These are phyloP conservation scores for Purshia tridentata DNA, from an alignment of 306 rosid genomes.

Conservation along the genomic window DNA sequence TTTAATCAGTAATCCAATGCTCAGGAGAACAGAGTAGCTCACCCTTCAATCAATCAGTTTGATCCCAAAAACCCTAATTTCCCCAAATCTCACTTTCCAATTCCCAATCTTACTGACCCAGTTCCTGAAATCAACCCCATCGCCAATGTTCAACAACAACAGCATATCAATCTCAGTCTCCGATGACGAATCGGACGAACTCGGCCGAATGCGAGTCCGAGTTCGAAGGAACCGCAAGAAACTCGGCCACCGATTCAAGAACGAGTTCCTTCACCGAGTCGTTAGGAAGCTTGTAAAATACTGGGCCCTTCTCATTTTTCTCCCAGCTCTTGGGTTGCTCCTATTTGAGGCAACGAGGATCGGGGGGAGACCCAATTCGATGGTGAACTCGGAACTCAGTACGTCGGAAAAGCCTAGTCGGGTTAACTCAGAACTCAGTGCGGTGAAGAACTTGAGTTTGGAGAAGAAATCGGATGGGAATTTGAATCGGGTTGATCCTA, in stretches of 20 bases:
- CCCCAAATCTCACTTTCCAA: not conserved
- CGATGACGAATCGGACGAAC: slow-evolving; percentile 83
- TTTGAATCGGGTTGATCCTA: slow-evolving; percentile 78
- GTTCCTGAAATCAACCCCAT: not conserved
- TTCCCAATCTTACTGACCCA: not conserved
- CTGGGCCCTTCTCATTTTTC: slow-evolving; percentile 66
- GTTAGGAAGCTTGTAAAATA: slow-evolving; percentile 47
- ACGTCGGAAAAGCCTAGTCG: not conserved
- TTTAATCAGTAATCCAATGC: not conserved
- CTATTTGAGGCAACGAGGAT: slow-evolving; percentile 59
- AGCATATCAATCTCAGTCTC: slow-evolving; percentile 60
- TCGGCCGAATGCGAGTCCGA: slow-evolving; percentile 67
- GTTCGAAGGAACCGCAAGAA: slow-evolving; percentile 78
- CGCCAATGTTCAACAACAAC: slow-evolving; percentile 55
- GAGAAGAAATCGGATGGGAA: slow-evolving; percentile 45
- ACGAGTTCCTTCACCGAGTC: slow-evolving; percentile 38
- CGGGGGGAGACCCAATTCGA: slow-evolving; percentile 36
- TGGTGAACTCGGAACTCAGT: slow-evolving; percentile 14
- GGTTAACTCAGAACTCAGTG: slow-evolving; percentile 5
- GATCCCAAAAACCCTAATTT: not conserved
- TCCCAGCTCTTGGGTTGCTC: slow-evolving; percentile 55
- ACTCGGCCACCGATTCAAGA: slow-evolving; percentile 38
- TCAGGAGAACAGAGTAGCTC: not conserved
- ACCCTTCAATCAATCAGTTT: not conserved
- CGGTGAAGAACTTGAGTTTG: slow-evolving; percentile 19